A percentile compares a stretch with the other conserved stretches of the same genome.
Evolutionary conservation across 371 early-diverging fungal genomes (phyloP).

Genomic region (Chytridium lagenaria): DNA sequence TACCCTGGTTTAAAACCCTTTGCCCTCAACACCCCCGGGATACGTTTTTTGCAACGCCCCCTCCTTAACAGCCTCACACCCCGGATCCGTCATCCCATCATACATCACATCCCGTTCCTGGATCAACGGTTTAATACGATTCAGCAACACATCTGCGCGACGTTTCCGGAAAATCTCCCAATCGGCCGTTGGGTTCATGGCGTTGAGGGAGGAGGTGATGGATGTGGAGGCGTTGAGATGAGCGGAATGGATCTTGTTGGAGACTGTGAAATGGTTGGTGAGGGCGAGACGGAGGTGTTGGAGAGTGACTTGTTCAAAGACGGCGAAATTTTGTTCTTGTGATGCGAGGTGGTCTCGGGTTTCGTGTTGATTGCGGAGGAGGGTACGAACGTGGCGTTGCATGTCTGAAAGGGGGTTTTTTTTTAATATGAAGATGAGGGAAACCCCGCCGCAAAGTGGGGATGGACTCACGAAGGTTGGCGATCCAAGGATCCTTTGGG

Average conservation of each 20-base stretch:
- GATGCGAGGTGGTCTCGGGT: conserved; percentile 40
- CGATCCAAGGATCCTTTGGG: conserved; percentile 50
- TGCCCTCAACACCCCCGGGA: conserved; percentile 41
- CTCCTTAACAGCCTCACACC: conserved; percentile 42
- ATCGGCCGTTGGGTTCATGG: conserved; percentile 49
- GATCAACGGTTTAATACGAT: conserved; percentile 27
- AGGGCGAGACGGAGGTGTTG: conserved; percentile 49
- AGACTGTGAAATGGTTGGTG: conserved; percentile 42
- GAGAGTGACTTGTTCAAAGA: conserved; percentile 52
- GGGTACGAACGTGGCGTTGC: conserved; percentile 43
- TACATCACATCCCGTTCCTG: conserved; percentile 37
- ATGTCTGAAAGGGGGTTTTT: too few species aligned
- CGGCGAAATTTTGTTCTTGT: conserved; percentile 52
- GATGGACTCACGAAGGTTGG: conserved; percentile 30
- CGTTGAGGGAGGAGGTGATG: conserved; percentile 36
- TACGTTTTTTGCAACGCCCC: conserved; percentile 41
- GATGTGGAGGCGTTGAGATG: conserved; percentile 23
- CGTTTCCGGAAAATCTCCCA: conserved; percentile 49
- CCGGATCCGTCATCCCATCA: conserved; percentile 48
- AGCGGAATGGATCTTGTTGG: conserved; percentile 30
- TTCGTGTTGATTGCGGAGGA: conserved; percentile 43
- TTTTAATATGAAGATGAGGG: not conserved
- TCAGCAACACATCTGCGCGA: conserved; percentile 42
- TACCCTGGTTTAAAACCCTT: conserved; percentile 44
- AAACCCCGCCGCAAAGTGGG: not conserved